phyloP scores from a whole-genome alignment of 345 rosid genomes.

The Sisymbrium irio region DNA sequence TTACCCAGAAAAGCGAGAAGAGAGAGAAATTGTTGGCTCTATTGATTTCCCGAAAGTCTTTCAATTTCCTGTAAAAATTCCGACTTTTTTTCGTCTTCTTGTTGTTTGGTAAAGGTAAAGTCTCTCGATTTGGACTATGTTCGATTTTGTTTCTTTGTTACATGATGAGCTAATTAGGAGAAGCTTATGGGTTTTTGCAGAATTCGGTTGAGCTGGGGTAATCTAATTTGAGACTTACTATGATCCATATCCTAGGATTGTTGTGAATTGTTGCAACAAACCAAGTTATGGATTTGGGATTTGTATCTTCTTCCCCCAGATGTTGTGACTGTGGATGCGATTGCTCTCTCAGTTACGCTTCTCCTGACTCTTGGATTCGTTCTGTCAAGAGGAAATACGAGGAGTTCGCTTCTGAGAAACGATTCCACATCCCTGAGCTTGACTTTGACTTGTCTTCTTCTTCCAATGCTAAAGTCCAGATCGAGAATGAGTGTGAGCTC shows the following conservation, averaged over 20 bases:
- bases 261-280: conserved; percentile 25
- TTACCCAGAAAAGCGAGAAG: conserved; percentile 6
- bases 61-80: too few relatives aligned
- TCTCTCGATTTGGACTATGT: neutral
- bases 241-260: conserved; percentile 10
- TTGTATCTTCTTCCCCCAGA: conserved; percentile 31
- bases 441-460: conserved; percentile 33
- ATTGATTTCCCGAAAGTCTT: neutral
- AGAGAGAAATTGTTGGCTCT: conserved; percentile 12
- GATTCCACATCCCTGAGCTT: conserved; percentile 53
- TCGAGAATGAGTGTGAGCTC: conserved; percentile 73
- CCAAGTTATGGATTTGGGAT: conserved; percentile 54
- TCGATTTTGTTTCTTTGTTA: too few relatives aligned
- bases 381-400: conserved; percentile 71
- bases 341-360: conserved; percentile 41
- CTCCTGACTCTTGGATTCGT: conserved; percentile 50
- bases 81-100: conserved; percentile 12
- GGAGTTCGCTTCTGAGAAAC: conserved; percentile 51
- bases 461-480: conserved; percentile 62
- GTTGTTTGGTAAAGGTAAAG: conserved; percentile 27
- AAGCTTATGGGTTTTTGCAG: conserved; percentile 3
- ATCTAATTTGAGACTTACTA: neutral
- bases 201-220: too few relatives aligned
- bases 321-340: conserved; percentile 68
- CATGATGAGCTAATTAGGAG: neutral